A percentile compares a stretch with the other conserved stretches of the same genome.
Conservation (phyloP, 1,284 basidiomycete genomes). For the Tylopilus sp. region DNA sequence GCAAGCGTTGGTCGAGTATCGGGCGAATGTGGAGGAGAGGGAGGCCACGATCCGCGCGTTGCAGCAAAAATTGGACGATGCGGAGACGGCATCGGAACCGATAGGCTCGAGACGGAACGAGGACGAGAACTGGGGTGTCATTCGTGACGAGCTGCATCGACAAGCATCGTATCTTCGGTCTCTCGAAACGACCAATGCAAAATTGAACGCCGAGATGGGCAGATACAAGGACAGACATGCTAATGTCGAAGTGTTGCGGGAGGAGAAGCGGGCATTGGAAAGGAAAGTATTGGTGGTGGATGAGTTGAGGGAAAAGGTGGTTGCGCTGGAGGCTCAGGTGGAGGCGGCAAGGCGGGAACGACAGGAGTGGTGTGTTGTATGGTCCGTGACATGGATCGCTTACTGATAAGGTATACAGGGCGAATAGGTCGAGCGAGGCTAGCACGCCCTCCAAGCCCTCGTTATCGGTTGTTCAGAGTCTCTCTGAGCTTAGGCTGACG, state of each 20-base stretch:
- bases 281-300: conserved; percentile 64
- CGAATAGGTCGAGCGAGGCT: conserved; percentile 46
- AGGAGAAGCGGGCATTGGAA: conserved; percentile 79
- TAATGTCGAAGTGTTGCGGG: conserved; percentile 76
- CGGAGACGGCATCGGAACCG: conserved; percentile 41
- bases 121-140: conserved; percentile 63
- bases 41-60: conserved; percentile 53
- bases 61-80: conserved; percentile 60
- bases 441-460: conserved; percentile 58
- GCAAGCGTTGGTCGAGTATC: conserved; percentile 54
- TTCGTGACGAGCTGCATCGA: conserved; percentile 71
- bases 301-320: conserved; percentile 66
- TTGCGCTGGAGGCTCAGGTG: conserved; percentile 70
- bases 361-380: conserved; percentile 60
- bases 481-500: conserved; percentile 66
- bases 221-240: conserved; percentile 64
- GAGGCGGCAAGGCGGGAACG: conserved; percentile 66
- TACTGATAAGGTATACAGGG: conserved; percentile 44
- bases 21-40: conserved; percentile 55
- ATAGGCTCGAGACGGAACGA: conserved; percentile 44
- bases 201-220: conserved; percentile 64
- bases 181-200: conserved; percentile 73
- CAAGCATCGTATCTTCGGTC: conserved; percentile 70
- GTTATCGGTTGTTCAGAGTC: conserved; percentile 62
- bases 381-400: not conserved